phyloP scores from a whole-genome alignment of 1,284 basidiomycete species.

The Pseudomicrostroma phylloplanum region DNA sequence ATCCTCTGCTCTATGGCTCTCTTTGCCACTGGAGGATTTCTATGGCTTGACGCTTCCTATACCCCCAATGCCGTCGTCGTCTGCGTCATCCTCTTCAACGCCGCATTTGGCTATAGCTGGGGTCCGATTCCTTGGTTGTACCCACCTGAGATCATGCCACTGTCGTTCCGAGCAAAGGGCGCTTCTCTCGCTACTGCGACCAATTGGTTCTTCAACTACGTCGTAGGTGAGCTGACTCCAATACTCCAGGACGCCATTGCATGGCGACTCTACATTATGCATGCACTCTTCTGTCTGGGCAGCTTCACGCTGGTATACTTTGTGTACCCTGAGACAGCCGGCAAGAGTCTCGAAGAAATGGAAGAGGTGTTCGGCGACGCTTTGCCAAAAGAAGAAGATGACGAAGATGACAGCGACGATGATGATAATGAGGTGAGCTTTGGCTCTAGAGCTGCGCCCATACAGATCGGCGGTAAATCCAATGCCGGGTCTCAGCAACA shows the following conservation, averaged over 20 bases:
- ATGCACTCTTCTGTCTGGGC: slow-evolving; percentile 83
- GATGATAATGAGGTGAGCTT: slow-evolving; percentile 11
- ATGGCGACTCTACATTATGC: slow-evolving; percentile 93
- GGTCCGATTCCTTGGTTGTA: slow-evolving; percentile 81
- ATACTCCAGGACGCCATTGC: slow-evolving; percentile 79
- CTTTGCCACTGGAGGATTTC: slow-evolving; percentile 78
- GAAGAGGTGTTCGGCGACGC: slow-evolving; percentile 52
- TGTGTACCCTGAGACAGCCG: slow-evolving; percentile 62
- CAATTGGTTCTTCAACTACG: slow-evolving; percentile 58
- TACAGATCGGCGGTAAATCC: too few relatives aligned
- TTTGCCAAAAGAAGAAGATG: slow-evolving; percentile 17
- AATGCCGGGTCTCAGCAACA: too few relatives aligned
- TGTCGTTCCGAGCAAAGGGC: slow-evolving; percentile 63
- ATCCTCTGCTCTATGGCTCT: slow-evolving; percentile 67
- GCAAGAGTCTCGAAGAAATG: slow-evolving; percentile 58
- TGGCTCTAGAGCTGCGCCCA: too few relatives aligned
- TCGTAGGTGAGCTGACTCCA: slow-evolving; percentile 84
- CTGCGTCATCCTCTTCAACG: slow-evolving; percentile 86
- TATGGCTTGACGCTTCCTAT: slow-evolving; percentile 69
- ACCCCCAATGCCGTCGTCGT: slow-evolving; percentile 77
- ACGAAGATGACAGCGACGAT: slow-evolving; percentile 26
- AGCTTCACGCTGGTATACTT: slow-evolving; percentile 64
- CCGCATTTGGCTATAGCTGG: slow-evolving; percentile 68
- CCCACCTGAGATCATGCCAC: slow-evolving; percentile 61
- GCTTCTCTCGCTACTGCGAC: slow-evolving; percentile 54